Base-by-base conservation (phyloP, 768 basidiomycete species). In the Steccherinum ochraceum region DNA sequence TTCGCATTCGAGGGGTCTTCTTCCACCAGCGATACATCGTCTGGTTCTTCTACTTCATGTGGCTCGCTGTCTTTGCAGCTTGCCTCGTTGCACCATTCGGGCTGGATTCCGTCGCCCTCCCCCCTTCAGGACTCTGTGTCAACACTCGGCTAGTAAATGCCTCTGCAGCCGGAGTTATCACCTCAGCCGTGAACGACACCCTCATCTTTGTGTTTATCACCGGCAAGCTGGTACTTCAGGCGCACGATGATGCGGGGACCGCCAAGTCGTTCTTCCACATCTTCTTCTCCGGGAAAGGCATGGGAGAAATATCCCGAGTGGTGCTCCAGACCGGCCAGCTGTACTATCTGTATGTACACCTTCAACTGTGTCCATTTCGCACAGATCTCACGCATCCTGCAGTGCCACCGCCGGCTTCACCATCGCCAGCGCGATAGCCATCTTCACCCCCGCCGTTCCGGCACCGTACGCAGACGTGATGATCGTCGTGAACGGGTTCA, bases 291-390 rank as follows among this genome's bases (percentile, higher is more conserved):
- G 61, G 60, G 4, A 43, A 61, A 3, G 46, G 63, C 11, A 61
- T 73, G 19, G 69, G 69, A 27, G 54, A 39, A 25, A 50, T 73
- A 44, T 67, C 70, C 3, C 58, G 51, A 42, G 64, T 64, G 11
- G 19, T 74, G 4, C 50, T 74, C 11, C 58, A 63, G 18, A 68
- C 67, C 23, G 71, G 72, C 13, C 69, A 73, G 48, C 58, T 59
- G 20, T 73, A 72, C 51, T 71, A 73, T 51, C 39, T 67, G 72
- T 70, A 54, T 35, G 24, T 23, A 12, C 42, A 16, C 2, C 16
- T 5, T 19, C 7, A 43, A n/a, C 21, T 11, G 18, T 11, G 11
- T 5, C 5, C 10, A 43, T 11, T 23, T 10, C 10, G 21, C 41
- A 5, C 16, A 43, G 5, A 19, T 18, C 21, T 18, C 41, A n/a